phyloP scores from a whole-genome alignment of 1,284 basidiomycete genomes.

The Papiliotrema fonsecae region DNA sequence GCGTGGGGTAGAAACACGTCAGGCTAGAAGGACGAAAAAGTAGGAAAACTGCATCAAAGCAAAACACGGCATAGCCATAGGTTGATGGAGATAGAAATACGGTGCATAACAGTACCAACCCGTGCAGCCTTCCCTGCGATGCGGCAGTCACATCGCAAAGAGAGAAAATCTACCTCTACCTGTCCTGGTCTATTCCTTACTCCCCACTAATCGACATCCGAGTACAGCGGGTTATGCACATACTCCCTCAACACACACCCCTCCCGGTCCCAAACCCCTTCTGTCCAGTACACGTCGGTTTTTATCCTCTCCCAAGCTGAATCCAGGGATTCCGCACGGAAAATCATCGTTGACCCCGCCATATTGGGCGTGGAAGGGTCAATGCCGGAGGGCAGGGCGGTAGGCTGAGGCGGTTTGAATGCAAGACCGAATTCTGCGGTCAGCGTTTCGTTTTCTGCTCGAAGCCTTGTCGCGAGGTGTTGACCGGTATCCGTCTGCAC shows the following conservation, averaged over 20 bases:
- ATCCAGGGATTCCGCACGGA: constrained; percentile 28
- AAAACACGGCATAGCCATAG: too few relatives aligned
- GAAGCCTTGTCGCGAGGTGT: neutral
- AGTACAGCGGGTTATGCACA: constrained; percentile 11
- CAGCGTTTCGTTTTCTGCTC: neutral
- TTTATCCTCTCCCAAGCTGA: constrained; percentile 38
- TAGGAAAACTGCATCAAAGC: too few relatives aligned
- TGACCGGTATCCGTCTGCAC: too few relatives aligned
- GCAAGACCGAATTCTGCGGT: constrained; percentile 5
- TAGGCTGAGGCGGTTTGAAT: neutral
- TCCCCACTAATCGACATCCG: too few relatives aligned
- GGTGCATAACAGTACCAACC: too few relatives aligned
- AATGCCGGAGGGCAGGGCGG: neutral
- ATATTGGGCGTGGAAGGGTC: constrained; percentile 17
- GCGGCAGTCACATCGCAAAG: too few relatives aligned
- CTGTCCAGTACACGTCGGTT: constrained; percentile 42
- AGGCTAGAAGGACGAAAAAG: too few relatives aligned
- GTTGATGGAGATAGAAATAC: too few relatives aligned
- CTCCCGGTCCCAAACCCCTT: constrained; percentile 42
- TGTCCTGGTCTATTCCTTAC: too few relatives aligned
- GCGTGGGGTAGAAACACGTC: too few relatives aligned
- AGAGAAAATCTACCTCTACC: too few relatives aligned
- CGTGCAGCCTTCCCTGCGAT: too few relatives aligned
- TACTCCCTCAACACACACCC: constrained; percentile 34
- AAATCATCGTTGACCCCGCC: constrained; percentile 38